Percentiles rank a stretch among this genome's conserved stretches.
Evolutionary conservation across 768 basidiomycete genomes (phyloP).

Genomic region (Termitomyces sp.): DNA sequence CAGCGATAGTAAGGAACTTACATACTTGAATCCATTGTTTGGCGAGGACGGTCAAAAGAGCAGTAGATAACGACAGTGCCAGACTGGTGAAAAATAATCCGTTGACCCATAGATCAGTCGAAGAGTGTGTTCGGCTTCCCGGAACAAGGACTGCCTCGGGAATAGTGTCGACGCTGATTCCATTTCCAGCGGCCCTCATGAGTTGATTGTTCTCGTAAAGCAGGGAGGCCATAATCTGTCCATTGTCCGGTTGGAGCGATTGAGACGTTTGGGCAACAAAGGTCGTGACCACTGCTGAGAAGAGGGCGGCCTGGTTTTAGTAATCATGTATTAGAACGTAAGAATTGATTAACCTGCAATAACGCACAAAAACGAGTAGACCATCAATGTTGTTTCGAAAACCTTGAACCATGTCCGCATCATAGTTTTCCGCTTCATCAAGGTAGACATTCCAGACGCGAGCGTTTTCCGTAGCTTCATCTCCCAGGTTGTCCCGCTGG

Average conservation of each 20-base stretch:
- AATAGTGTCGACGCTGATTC: background rate
- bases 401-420: background rate
- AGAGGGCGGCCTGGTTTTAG: background rate
- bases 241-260: background rate
- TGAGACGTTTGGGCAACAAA: conserved; percentile 1
- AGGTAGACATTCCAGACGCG: background rate
- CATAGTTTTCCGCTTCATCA: background rate
- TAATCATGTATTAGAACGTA: no score
- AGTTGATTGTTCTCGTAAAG: background rate
- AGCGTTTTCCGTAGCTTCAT: background rate
- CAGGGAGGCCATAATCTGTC: background rate
- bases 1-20: background rate
- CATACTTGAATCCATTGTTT: background rate
- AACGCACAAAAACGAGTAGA: background rate
- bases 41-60: background rate
- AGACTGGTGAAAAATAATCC: background rate
- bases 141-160: background rate
- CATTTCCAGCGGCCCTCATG: background rate
- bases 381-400: background rate
- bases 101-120: background rate
- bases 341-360: background rate
- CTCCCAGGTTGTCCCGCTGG: background rate
- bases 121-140: background rate
- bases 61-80: background rate
- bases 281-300: background rate